phyloP scores from a whole-genome alignment of 2,329 filamentous ascomycete species.

The Xylariomycetidae sp. region DNA sequence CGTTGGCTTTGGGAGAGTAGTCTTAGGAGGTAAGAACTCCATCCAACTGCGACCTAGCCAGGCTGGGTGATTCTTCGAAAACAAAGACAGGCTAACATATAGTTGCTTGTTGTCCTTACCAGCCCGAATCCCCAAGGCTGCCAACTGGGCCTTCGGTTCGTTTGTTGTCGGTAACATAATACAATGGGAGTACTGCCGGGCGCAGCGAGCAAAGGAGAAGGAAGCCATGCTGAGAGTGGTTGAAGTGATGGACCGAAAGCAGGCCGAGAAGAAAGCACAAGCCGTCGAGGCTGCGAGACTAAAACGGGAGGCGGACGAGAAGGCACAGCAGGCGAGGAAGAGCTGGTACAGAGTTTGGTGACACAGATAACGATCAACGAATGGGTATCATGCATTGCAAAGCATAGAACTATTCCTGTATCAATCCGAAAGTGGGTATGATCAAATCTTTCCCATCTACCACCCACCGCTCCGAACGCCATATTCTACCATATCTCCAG shows the following conservation, averaged over 20 bases:
- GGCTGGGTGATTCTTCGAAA: no score
- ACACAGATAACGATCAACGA: no score
- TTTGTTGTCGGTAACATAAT: slow-evolving; percentile 67
- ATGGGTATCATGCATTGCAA: no score
- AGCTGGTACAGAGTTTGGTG: slow-evolving; percentile 57
- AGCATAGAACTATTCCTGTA: slow-evolving; percentile 6
- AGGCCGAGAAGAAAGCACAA: slow-evolving; percentile 52
- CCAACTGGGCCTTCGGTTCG: slow-evolving; percentile 80
- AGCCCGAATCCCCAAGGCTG: slow-evolving; percentile 61
- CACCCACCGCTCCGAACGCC: no score
- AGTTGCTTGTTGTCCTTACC: slow-evolving; percentile 11
- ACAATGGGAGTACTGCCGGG: slow-evolving; percentile 82
- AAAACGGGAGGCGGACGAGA: slow-evolving; percentile 38
- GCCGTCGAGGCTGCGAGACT: slow-evolving; percentile 36
- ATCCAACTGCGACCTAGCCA: no score
- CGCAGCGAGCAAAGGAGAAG: slow-evolving; percentile 67
- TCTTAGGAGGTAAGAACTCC: slow-evolving; percentile 63
- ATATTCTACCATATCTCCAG: no score
- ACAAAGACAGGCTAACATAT: no score
- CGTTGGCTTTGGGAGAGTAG: slow-evolving; percentile 66
- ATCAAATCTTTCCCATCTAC: no score
- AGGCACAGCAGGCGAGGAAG: slow-evolving; percentile 29
- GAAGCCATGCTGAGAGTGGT: slow-evolving; percentile 81
- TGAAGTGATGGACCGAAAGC: slow-evolving; percentile 73
- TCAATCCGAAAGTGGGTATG: slow-evolving; percentile 5